Evolutionary conservation across 805 yeast species (phyloP).

Genomic region (Kregervanrija fluxuum): DNA sequence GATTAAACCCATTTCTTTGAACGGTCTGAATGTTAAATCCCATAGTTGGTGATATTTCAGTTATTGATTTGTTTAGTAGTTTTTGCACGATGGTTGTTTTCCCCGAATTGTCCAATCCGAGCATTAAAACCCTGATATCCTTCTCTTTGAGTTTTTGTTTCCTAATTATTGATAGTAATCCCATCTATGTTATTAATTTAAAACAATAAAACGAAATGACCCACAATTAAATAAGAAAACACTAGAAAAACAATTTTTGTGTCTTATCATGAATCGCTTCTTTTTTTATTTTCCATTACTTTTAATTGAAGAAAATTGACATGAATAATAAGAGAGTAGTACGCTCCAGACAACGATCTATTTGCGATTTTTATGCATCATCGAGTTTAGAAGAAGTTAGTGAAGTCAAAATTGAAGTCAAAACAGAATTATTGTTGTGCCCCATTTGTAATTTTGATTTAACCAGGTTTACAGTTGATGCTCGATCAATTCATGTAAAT

Average conservation of each 20-base stretch:
- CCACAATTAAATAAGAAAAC: no score
- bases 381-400: slow-evolving; percentile 4
- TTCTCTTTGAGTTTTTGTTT: slow-evolving; percentile 77
- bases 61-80: slow-evolving; percentile 43
- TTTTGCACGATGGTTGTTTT: slow-evolving; percentile 75
- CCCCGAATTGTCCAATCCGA: slow-evolving; percentile 90
- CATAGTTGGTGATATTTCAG: slow-evolving; percentile 74
- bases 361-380: no score
- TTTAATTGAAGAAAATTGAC: background rate
- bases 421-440: slow-evolving; percentile 28
- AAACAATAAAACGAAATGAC: no score
- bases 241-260: no score
- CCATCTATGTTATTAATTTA: slow-evolving; percentile 42
- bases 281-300: background rate
- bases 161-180: slow-evolving; percentile 67
- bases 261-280: background rate
- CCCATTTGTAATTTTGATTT: slow-evolving; percentile 45
- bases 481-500: slow-evolving; percentile 49
- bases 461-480: slow-evolving; percentile 31
- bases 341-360: no score
- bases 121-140: slow-evolving; percentile 65
- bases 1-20: slow-evolving; percentile 31
- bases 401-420: slow-evolving; percentile 11
- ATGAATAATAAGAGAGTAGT: no score
- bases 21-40: slow-evolving; percentile 79